These are phyloP conservation scores for Datisca glomerata DNA, from an alignment of 306 rosid species.

Conservation along the genomic window DNA sequence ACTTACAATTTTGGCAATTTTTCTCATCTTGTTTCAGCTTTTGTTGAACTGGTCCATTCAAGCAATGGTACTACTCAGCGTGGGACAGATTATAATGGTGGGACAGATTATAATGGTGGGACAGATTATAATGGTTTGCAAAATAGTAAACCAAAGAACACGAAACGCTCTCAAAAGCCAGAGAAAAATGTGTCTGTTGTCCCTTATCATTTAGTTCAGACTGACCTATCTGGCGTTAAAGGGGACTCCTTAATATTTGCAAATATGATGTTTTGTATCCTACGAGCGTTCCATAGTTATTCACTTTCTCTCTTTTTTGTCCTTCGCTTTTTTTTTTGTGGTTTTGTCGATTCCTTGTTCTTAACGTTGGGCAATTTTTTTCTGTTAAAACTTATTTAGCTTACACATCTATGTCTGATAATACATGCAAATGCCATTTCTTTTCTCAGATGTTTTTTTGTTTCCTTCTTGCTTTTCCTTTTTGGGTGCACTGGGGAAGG, in stretches of 20 bases:
- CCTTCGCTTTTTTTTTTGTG: not conserved
- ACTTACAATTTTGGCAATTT: slow-evolving; percentile 2
- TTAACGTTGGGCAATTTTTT: too few relatives aligned
- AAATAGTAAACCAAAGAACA: slow-evolving; percentile 33
- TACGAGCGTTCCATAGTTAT: slow-evolving; percentile 13
- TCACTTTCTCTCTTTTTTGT: slow-evolving; percentile 7
- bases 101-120: too few relatives aligned
- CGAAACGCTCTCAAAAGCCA: slow-evolving; percentile 40
- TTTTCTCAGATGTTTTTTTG: not conserved
- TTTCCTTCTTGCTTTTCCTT: not conserved
- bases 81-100: too few relatives aligned
- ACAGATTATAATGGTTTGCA: slow-evolving; percentile 37
- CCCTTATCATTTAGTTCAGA: slow-evolving; percentile 81
- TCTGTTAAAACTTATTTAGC: too few relatives aligned
- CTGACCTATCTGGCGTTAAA: slow-evolving; percentile 75
- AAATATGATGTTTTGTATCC: slow-evolving; percentile 95
- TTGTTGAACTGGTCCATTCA: slow-evolving; percentile 73
- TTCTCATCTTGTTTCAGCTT: slow-evolving; percentile 45
- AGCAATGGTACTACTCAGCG: slow-evolving; percentile 83
- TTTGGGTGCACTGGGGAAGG: slow-evolving; percentile 1
- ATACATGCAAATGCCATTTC: too few relatives aligned
- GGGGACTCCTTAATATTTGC: slow-evolving; percentile 65
- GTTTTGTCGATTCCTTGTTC: too few relatives aligned
- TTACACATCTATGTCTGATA: too few relatives aligned
- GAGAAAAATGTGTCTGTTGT: slow-evolving; percentile 45